Conservation (phyloP, 1,284 basidiomycete genomes). For the Veloboletus limbatus region DNA sequence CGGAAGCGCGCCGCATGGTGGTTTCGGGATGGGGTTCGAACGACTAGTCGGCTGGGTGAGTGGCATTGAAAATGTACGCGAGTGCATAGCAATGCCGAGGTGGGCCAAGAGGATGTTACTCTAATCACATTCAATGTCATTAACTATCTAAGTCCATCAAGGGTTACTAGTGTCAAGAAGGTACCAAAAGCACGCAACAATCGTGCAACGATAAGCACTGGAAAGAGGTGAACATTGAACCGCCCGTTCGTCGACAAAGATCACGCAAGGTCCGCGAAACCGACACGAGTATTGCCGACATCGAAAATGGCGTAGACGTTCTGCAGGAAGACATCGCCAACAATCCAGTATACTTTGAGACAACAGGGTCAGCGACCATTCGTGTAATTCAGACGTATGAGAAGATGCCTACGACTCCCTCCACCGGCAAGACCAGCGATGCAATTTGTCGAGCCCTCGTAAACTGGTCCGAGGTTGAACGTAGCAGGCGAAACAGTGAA, state of each 20-base stretch:
- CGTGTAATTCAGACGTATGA: not conserved
- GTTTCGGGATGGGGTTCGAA: constrained; percentile 93
- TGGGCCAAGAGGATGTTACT: constrained; percentile 80
- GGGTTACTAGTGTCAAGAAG: not conserved
- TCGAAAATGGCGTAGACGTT: constrained; percentile 33
- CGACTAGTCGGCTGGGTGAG: constrained; percentile 81
- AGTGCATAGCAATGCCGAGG: constrained; percentile 87
- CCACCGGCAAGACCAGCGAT: constrained; percentile 29
- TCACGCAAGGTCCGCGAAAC: constrained; percentile 32
- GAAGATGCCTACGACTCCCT: constrained; percentile 20
- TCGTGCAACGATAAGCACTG: constrained; percentile 1
- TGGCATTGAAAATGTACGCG: constrained; percentile 81
- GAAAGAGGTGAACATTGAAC: too few species aligned
- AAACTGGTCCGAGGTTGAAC: constrained; percentile 31
- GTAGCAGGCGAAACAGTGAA: constrained; percentile 28
- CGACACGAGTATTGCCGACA: constrained; percentile 22
- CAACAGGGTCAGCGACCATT: not conserved
- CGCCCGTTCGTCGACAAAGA: not conserved
- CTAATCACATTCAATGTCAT: constrained; percentile 28
- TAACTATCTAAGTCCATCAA: constrained; percentile 2
- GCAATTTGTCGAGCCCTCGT: constrained; percentile 23
- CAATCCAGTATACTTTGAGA: constrained; percentile 28
- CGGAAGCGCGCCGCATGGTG: constrained; percentile 87
- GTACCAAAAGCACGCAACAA: not conserved
- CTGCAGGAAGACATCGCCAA: constrained; percentile 32